A percentile compares a stretch with the other conserved stretches of the same genome.
These are phyloP conservation scores for Fistulifera solaris DNA, from an alignment of 108 stramenopile species.

Conservation along the genomic window DNA sequence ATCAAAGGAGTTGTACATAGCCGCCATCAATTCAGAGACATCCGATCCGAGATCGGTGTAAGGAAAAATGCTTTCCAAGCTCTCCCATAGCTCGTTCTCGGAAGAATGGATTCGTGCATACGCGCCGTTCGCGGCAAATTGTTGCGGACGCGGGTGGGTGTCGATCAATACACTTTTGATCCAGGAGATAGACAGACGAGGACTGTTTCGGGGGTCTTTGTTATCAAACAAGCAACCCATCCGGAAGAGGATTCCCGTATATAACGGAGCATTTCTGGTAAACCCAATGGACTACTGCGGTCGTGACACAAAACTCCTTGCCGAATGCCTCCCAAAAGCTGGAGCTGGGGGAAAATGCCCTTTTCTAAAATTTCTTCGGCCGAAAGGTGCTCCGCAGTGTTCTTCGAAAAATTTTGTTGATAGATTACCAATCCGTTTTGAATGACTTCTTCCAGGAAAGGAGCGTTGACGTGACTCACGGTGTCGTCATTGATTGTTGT, in stretches of 20 bases:
- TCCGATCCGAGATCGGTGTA: slow-evolving; percentile 55
- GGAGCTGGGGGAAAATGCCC: slow-evolving; percentile 1
- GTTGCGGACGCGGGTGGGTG: slow-evolving; percentile 70
- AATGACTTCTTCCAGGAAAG: slow-evolving; percentile 37
- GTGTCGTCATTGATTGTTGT: background rate
- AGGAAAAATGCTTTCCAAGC: slow-evolving; percentile 51
- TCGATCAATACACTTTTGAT: slow-evolving; percentile 36
- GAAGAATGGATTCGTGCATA: slow-evolving; percentile 52
- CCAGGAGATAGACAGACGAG: slow-evolving; percentile 41
- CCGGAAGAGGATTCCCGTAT: slow-evolving; percentile 11
- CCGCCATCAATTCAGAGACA: slow-evolving; percentile 67
- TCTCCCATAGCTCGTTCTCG: slow-evolving; percentile 28
- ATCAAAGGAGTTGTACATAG: slow-evolving; percentile 85
- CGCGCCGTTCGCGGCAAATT: slow-evolving; percentile 16
- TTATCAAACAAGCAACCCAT: slow-evolving; percentile 55
- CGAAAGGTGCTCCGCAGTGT: slow-evolving; percentile 52
- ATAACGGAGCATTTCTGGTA: slow-evolving; percentile 25
- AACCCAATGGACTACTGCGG: slow-evolving; percentile 38
- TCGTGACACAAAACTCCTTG: slow-evolving; percentile 58
- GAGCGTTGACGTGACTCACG: slow-evolving; percentile 10
- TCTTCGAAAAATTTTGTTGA: slow-evolving; percentile 5
- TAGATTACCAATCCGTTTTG: slow-evolving; percentile 39
- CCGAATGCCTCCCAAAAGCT: slow-evolving; percentile 27
- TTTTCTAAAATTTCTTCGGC: slow-evolving; percentile 57
- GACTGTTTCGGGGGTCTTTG: slow-evolving; percentile 78